phyloP scores from a whole-genome alignment of 2,329 filamentous ascomycete genomes.

The Stagonosporopsis cucurbitacearum region DNA sequence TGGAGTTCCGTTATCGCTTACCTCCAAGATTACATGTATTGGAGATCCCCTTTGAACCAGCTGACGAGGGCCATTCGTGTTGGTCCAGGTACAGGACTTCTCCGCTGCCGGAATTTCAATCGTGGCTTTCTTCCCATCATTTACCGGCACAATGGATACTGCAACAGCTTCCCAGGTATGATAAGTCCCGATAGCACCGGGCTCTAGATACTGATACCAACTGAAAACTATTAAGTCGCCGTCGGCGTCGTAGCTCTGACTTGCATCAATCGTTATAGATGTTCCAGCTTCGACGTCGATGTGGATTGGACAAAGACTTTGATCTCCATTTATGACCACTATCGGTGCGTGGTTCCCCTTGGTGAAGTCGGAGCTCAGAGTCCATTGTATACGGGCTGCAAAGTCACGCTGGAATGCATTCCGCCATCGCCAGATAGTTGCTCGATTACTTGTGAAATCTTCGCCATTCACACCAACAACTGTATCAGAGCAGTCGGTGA shows the following conservation, averaged over 20 bases:
- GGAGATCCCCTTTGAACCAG: too few species aligned
- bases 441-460: slow-evolving; percentile 43
- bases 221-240: slow-evolving; percentile 19
- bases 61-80: too few species aligned
- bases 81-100: too few species aligned
- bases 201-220: slow-evolving; percentile 15
- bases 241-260: slow-evolving; percentile 26
- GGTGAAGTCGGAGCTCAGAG: slow-evolving; percentile 19
- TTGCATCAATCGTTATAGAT: slow-evolving; percentile 21
- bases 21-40: too few species aligned
- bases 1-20: too few species aligned
- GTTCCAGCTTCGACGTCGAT: slow-evolving; percentile 10
- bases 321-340: slow-evolving; percentile 20
- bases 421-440: slow-evolving; percentile 54
- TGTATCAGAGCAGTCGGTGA: not conserved
- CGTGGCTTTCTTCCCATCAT: too few species aligned
- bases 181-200: not conserved
- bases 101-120: too few species aligned
- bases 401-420: slow-evolving; percentile 53
- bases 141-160: too few species aligned
- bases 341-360: slow-evolving; percentile 25
- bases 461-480: not conserved
- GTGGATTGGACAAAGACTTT: slow-evolving; percentile 5
- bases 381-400: slow-evolving; percentile 53
- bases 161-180: not conserved